Evolutionary conservation across 345 rosid species (phyloP).

Genomic region (Cardamine resedifolia): DNA sequence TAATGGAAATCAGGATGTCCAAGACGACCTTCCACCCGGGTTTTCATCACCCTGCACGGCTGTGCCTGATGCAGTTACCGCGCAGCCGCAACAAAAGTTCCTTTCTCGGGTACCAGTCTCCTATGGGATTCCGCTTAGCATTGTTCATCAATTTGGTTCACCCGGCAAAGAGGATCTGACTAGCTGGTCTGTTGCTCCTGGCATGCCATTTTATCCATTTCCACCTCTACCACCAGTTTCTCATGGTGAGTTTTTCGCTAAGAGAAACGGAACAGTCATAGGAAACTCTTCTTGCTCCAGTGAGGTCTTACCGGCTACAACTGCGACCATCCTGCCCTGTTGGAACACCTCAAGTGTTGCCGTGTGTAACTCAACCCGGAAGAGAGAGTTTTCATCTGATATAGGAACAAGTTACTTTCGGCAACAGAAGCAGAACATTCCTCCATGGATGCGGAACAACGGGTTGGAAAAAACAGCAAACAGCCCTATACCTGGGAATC

Average conservation of each 20-base stretch:
- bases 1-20: slow-evolving; percentile 40
- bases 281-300: slow-evolving; percentile 28
- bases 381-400: slow-evolving; percentile 53
- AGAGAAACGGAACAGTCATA: slow-evolving; percentile 38
- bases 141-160: slow-evolving; percentile 63
- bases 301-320: slow-evolving; percentile 43
- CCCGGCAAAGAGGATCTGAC: slow-evolving; percentile 45
- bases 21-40: slow-evolving; percentile 84
- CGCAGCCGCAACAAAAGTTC: slow-evolving; percentile 62
- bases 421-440: slow-evolving; percentile 71
- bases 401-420: slow-evolving; percentile 73
- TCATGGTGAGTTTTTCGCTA: slow-evolving; percentile 34
- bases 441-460: slow-evolving; percentile 64
- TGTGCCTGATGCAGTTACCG: slow-evolving; percentile 44
- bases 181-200: slow-evolving; percentile 80
- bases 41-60: slow-evolving; percentile 57
- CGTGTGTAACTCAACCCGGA: slow-evolving; percentile 40
- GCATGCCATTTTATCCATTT: slow-evolving; percentile 81
- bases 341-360: slow-evolving; percentile 37
- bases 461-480: slow-evolving; percentile 40
- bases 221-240: slow-evolving; percentile 81
- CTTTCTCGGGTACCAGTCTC: slow-evolving; percentile 64
- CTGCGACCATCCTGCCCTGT: slow-evolving; percentile 36
- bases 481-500: slow-evolving; percentile 30
- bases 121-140: slow-evolving; percentile 76